Percentiles rank a stretch among this genome's conserved stretches.
phyloP scores from a whole-genome alignment of 2,329 filamentous ascomycete species.

The Penicillium hesseltinei region DNA sequence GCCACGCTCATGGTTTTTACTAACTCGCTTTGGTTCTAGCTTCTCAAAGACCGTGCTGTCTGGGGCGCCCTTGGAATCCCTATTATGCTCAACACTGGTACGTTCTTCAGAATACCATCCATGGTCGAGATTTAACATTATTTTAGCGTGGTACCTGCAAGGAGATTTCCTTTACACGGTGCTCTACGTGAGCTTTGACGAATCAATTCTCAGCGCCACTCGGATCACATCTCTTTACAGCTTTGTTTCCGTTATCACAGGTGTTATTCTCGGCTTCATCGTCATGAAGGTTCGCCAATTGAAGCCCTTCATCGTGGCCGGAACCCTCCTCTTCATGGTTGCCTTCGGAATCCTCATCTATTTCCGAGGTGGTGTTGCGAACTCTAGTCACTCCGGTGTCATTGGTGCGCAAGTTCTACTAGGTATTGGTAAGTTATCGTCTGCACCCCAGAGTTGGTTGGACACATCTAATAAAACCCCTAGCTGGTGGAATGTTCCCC shows the following conservation, averaged over 20 bases:
- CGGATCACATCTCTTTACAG: constrained; percentile 61
- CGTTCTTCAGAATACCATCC: not conserved
- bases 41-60: constrained; percentile 63
- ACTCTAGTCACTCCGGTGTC: constrained; percentile 53
- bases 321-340: constrained; percentile 61
- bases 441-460: not conserved
- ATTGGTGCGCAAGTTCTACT: constrained; percentile 63
- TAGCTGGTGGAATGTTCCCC: constrained; percentile 60
- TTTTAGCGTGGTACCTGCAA: constrained; percentile 60
- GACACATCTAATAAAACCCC: not conserved
- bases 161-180: constrained; percentile 65
- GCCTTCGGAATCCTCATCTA: constrained; percentile 64
- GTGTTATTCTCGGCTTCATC: constrained; percentile 56
- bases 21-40: constrained; percentile 19
- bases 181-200: constrained; percentile 60
- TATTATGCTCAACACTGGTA: constrained; percentile 30
- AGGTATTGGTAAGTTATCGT: constrained; percentile 49
- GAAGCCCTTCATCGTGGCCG: constrained; percentile 63
- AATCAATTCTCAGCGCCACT: constrained; percentile 56
- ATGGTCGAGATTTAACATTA: not conserved
- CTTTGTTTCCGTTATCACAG: constrained; percentile 57
- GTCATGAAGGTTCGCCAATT: constrained; percentile 59
- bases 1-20: not conserved
- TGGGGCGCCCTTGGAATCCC: constrained; percentile 63
- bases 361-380: constrained; percentile 55